These are phyloP conservation scores for Vinca minor DNA, from an alignment of 257 asterid species.

Conservation along the genomic window DNA sequence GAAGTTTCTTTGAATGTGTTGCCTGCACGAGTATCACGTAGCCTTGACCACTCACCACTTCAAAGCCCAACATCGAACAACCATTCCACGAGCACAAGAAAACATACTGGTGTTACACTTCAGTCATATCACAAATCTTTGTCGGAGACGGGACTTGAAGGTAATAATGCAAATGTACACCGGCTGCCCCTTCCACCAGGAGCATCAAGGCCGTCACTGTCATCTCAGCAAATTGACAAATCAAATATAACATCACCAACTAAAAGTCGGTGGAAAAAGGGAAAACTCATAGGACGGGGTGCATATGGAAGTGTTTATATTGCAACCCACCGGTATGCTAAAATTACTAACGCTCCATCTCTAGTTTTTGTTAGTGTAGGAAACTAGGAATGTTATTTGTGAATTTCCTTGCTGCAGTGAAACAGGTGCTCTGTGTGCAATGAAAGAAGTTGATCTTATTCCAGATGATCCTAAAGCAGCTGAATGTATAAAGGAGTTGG, in stretches of 20 bases:
- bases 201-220: constrained; percentile 32
- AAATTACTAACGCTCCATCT: constrained; percentile 1
- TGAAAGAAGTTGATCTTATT: constrained; percentile 76
- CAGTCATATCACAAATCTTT: constrained; percentile 36
- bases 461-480: constrained; percentile 60
- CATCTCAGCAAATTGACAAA: constrained; percentile 39
- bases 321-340: constrained; percentile 63
- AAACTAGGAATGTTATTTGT: neutral
- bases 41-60: constrained; percentile 45
- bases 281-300: constrained; percentile 72
- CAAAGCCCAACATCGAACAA: constrained; percentile 34
- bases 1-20: constrained; percentile 24
- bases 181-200: constrained; percentile 80
- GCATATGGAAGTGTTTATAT: constrained; percentile 79
- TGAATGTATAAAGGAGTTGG: constrained; percentile 69
- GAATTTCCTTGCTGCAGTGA: constrained; percentile 38
- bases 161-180: constrained; percentile 37
- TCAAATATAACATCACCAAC: constrained; percentile 24
- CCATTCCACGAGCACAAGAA: constrained; percentile 23
- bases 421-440: constrained; percentile 84
- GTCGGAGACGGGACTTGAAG: constrained; percentile 36
- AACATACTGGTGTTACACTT: constrained; percentile 4
- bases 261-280: constrained; percentile 72
- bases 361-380: constrained; percentile 10
- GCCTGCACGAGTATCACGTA: constrained; percentile 19